Evolutionary conservation across 495 filamentous ascomycete species (phyloP).

Genomic region (Massariosphaeria phaeospora): DNA sequence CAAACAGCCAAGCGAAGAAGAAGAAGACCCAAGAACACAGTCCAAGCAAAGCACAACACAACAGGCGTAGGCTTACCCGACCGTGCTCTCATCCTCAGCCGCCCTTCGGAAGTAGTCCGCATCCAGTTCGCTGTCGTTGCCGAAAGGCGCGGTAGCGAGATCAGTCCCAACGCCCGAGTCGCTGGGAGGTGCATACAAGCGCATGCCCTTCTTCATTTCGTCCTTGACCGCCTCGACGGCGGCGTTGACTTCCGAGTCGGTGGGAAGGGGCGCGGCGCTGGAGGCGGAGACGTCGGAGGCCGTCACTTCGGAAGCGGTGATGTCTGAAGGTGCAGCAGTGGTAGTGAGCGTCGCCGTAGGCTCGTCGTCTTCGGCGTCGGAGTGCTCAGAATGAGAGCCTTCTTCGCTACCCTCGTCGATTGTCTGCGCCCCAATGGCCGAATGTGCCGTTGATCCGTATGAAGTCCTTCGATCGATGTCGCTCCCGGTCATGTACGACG

Average conservation of each 20-base stretch:
- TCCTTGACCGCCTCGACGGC: constrained; percentile 8
- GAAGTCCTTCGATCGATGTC: constrained; percentile 49
- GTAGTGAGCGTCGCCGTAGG: neutral
- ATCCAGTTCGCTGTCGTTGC: constrained; percentile 25
- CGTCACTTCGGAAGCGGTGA: constrained; percentile 15
- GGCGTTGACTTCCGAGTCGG: constrained; percentile 3
- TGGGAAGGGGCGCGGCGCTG: neutral
- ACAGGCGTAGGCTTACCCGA: too few relatives aligned
- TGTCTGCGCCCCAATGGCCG: constrained; percentile 33
- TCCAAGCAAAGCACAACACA: too few relatives aligned
- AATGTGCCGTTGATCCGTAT: constrained; percentile 45
- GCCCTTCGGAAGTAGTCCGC: constrained; percentile 32
- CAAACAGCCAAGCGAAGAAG: too few relatives aligned
- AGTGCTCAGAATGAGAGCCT: constrained; percentile 3
- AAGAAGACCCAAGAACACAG: too few relatives aligned
- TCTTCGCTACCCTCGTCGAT: constrained; percentile 35
- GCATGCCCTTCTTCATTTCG: constrained; percentile 19
- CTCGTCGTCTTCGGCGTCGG: constrained; percentile 17
- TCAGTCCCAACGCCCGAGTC: constrained; percentile 43
- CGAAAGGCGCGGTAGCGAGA: constrained; percentile 35
- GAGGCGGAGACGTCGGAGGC: neutral
- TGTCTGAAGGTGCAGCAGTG: neutral
- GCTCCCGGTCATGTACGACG: constrained; percentile 47
- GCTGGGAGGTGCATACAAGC: constrained; percentile 33
- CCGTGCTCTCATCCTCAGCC: constrained; percentile 31